Evolutionary conservation across 1,139 yeast species (phyloP), one percentile per base, ranked within the genome.

Genomic region (Pichia sp.): DNA sequence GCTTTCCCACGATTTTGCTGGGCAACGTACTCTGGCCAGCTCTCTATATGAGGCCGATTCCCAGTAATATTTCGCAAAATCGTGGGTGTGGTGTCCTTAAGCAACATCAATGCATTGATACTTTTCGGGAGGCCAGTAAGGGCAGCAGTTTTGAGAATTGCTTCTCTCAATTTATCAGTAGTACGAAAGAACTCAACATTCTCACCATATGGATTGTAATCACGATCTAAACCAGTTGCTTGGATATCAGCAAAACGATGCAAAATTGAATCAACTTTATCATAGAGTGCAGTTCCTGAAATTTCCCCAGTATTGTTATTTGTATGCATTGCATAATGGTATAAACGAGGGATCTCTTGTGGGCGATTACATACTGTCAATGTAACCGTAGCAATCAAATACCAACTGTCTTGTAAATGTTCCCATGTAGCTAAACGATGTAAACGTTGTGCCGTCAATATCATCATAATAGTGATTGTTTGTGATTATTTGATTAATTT

Each of bases 101-200:
- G 68, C 35, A 73, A 69, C 64, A 78, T 82, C 57, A 89, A 66
- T 2, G 95, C 77, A 61, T 89, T 89, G 61, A 89, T 89, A 2
- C 90, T 76, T 54, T 82, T 82, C 1, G 97, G 97, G 25, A 89
- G 70, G 0, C 97, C 97, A 16, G 81, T 78, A 41, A 89, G 67
- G 0, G 95, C 95, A 2, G 84, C 73, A 8, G 87, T 72, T 60
- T 89, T 89, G 58, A 89, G 66, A 6, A 89, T 66, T 10, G 89
- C 81, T 58, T 89, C 97, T 48, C 95, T 68, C 47, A 84, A 68
- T 56, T 82, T 76, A 37, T 72, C 68, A 0, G 90, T 80, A 9
- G 82, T 62, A 32, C 28, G 24, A 26, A 34, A 38, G 27, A 44
- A 24, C 10, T 30, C 22, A 6, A 9, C 28, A 29, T 16, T 3